These are phyloP conservation scores for Ceratocystis destructans DNA, from an alignment of 2,329 filamentous ascomycete genomes.

Conservation along the genomic window DNA sequence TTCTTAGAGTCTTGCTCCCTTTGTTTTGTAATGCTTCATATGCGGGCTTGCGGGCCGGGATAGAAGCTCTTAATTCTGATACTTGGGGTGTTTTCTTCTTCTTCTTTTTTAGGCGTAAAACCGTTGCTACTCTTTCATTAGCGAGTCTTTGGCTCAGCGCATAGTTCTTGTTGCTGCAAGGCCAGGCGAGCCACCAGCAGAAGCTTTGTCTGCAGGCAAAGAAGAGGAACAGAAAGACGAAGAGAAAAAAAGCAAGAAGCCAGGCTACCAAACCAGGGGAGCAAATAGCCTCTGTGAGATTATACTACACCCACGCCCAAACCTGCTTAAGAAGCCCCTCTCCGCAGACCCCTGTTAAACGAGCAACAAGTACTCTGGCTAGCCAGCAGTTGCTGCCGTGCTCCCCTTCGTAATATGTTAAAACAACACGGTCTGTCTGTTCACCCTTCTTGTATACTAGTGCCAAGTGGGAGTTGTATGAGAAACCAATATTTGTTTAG, in stretches of 20 bases:
- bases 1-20: neutral
- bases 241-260: too few species aligned
- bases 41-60: neutral
- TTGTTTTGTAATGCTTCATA: neutral
- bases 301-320: neutral
- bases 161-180: too few species aligned
- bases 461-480: slow-evolving; percentile 1
- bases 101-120: too few species aligned
- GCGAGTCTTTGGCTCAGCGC: too few species aligned
- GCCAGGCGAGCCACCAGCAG: too few species aligned
- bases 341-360: slow-evolving; percentile 9
- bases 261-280: too few species aligned
- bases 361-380: slow-evolving; percentile 7
- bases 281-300: neutral
- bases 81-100: too few species aligned
- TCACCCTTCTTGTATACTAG: slow-evolving; percentile 1
- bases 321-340: neutral
- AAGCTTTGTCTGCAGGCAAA: too few species aligned
- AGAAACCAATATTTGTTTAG: slow-evolving; percentile 2
- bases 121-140: too few species aligned
- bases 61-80: too few species aligned
- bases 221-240: too few species aligned
- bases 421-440: slow-evolving; percentile 8
- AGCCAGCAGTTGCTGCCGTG: slow-evolving; percentile 11
- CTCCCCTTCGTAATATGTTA: slow-evolving; percentile 14